These are phyloP conservation scores for Cryptomeria japonica DNA, from an alignment of 75 land plant species.

Conservation along the genomic window DNA sequence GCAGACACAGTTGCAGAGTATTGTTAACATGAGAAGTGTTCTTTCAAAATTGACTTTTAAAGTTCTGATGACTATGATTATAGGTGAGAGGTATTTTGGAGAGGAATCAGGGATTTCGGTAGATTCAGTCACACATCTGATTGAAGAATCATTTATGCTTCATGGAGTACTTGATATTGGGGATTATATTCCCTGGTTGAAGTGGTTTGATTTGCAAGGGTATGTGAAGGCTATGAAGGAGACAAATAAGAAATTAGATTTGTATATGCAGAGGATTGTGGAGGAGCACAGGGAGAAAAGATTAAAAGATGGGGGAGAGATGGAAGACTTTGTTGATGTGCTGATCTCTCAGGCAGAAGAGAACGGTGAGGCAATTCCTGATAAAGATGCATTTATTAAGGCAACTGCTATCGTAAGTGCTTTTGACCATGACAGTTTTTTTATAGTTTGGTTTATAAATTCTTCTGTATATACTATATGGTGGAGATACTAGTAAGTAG, in stretches of 20 bases:
- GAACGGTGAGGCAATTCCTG: background rate
- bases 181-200: conserved; percentile 26
- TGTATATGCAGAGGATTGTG: background rate
- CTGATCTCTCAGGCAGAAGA: background rate
- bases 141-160: background rate
- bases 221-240: background rate
- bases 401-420: background rate
- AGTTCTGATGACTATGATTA: background rate
- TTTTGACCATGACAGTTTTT: background rate
- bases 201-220: conserved; percentile 31
- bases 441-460: background rate
- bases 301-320: background rate
- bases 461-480: too few species aligned
- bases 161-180: conserved; percentile 19
- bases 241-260: background rate
- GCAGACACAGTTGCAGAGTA: background rate
- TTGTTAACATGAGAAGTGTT: background rate
- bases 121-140: background rate
- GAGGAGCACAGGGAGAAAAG: background rate
- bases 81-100: background rate
- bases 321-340: background rate
- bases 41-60: background rate
- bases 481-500: too few species aligned
- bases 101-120: background rate
- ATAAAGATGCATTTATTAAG: background rate